Evolutionary conservation across 2,329 filamentous ascomycete species (phyloP).

Genomic region (Pseudogymnoascus sp.): DNA sequence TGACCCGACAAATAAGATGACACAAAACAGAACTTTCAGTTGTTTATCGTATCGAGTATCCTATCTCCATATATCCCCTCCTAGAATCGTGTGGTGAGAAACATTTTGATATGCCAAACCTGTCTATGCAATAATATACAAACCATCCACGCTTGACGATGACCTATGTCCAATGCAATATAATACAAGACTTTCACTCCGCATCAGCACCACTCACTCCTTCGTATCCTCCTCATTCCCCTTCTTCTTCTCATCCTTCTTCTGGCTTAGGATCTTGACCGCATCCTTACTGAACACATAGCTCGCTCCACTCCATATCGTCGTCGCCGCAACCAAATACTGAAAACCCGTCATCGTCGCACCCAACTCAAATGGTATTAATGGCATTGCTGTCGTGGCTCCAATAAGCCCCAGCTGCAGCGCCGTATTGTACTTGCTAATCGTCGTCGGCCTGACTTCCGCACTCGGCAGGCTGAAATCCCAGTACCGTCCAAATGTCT

Average conservation of each 20-base stretch:
- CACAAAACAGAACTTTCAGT: neutral
- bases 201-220: neutral
- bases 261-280: constrained; percentile 67
- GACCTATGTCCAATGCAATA: neutral
- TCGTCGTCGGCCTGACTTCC: constrained; percentile 74
- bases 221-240: constrained; percentile 1
- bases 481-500: constrained; percentile 91
- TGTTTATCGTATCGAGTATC: neutral
- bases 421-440: constrained; percentile 91
- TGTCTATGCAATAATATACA: constrained; percentile 4
- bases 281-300: constrained; percentile 88
- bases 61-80: neutral
- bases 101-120: neutral
- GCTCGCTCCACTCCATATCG: constrained; percentile 86
- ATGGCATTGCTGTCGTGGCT: constrained; percentile 70
- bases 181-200: neutral
- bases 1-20: neutral
- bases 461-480: constrained; percentile 89
- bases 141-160: neutral
- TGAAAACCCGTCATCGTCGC: constrained; percentile 53
- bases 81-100: neutral
- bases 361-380: constrained; percentile 55
- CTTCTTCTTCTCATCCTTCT: constrained; percentile 14
- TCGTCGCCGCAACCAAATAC: constrained; percentile 83
- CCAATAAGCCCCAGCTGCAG: constrained; percentile 84